Percentiles rank a stretch among this genome's conserved stretches.
Conservation (phyloP, 495 filamentous ascomycete species). For the Trichoderma virens region DNA sequence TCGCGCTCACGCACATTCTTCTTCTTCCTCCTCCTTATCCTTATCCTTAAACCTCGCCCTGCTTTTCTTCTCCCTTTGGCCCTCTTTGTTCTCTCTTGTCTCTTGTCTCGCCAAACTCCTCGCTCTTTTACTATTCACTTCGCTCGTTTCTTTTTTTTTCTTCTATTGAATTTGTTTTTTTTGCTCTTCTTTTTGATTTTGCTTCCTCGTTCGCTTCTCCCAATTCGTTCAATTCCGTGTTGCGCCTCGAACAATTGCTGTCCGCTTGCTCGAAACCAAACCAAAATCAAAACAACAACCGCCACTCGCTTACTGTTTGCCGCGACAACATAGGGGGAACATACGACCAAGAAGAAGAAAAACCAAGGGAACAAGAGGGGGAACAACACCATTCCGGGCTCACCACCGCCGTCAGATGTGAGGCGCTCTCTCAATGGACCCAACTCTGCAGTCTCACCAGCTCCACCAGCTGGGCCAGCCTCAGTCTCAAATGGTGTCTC, state of each 20-base stretch:
- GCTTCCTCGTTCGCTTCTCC: neutral
- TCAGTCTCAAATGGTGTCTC: slow-evolving; percentile 4
- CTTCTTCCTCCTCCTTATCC: slow-evolving; percentile 42
- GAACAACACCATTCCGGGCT: neutral
- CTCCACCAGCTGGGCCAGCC: slow-evolving; percentile 6
- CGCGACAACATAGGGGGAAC: no score
- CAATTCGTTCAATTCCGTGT: neutral
- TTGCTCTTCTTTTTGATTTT: neutral
- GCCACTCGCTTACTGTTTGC: neutral
- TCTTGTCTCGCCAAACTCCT: neutral
- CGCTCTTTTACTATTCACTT: neutral
- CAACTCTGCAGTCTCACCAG: neutral
- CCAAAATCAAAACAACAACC: neutral
- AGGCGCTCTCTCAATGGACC: neutral
- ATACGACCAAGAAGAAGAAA: neutral
- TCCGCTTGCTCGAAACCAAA: neutral
- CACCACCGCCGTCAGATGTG: neutral
- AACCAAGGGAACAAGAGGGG: neutral
- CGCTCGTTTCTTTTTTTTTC: neutral
- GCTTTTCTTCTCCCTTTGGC: slow-evolving; percentile 27
- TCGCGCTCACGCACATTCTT: slow-evolving; percentile 44
- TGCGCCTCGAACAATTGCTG: neutral
- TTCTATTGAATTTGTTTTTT: neutral
- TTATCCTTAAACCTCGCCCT: neutral
- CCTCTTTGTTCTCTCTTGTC: slow-evolving; percentile 2